A percentile compares a stretch with the other conserved stretches of the same genome.
These are phyloP conservation scores for Escovopsis weberi DNA, from an alignment of 2,329 filamentous ascomycete species.

Conservation along the genomic window DNA sequence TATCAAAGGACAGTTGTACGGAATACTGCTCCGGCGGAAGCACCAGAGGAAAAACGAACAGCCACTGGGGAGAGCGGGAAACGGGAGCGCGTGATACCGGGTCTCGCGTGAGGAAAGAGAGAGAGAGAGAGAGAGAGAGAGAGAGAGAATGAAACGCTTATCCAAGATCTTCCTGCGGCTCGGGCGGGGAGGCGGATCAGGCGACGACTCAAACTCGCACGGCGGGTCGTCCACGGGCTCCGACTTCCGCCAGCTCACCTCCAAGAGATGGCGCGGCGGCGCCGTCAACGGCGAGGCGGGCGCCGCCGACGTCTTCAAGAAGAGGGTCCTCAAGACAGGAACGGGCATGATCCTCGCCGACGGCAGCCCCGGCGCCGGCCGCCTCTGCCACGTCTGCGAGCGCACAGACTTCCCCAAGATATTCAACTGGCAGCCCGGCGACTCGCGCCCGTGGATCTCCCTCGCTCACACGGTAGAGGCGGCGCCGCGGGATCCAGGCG, in stretches of 20 bases:
- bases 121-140: not conserved
- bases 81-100: not conserved
- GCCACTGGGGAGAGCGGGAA: not conserved
- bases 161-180: conserved; percentile 21
- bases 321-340: conserved; percentile 8
- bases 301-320: conserved; percentile 1
- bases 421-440: conserved; percentile 21
- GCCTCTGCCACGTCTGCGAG: conserved; percentile 18
- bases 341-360: conserved; percentile 16
- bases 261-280: conserved; percentile 7
- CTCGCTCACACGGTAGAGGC: conserved; percentile 14
- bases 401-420: conserved; percentile 22
- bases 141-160: conserved; percentile 20
- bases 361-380: conserved; percentile 6
- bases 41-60: not conserved
- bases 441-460: conserved; percentile 22
- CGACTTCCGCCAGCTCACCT: conserved; percentile 22
- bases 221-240: conserved; percentile 6
- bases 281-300: conserved; percentile 4
- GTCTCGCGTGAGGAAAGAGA: not conserved
- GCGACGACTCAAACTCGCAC: conserved; percentile 7
- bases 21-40: too few species aligned
- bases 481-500: not conserved
- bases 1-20: too few species aligned
- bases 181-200: conserved; percentile 12